Evolutionary conservation across 345 rosid species (phyloP).

Genomic region (Reutealis trisperma): DNA sequence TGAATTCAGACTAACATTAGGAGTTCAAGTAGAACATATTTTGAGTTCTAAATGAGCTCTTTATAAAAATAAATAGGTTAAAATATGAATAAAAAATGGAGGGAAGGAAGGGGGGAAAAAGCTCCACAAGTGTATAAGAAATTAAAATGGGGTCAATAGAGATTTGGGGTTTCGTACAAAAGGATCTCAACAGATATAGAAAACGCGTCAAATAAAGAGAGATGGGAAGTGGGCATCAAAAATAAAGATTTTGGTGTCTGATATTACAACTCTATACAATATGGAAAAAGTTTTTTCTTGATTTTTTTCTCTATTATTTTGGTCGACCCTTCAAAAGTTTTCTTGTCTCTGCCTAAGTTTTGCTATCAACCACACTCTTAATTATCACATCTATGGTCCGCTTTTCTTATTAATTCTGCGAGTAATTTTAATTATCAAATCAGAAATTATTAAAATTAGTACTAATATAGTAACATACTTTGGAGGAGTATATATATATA

Average conservation of each 20-base stretch:
- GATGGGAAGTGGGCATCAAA: slow-evolving; percentile 21
- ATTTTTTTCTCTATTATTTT: slow-evolving; percentile 10
- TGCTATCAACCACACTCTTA: no score
- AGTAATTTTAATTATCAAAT: no score
- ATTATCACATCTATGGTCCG: no score
- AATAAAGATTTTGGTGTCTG: slow-evolving; percentile 24
- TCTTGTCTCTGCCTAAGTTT: slow-evolving; percentile 7
- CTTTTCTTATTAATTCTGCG: no score
- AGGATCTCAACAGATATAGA: slow-evolving; percentile 10
- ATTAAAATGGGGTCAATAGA: slow-evolving; percentile 23
- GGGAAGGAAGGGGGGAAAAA: background rate
- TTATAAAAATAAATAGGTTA: no score
- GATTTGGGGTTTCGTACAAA: slow-evolving; percentile 12
- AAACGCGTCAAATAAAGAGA: slow-evolving; percentile 24
- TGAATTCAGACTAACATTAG: no score
- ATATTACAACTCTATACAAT: background rate
- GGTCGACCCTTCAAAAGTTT: background rate
- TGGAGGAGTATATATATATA: no score
- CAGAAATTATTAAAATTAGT: no score
- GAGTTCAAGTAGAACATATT: no score
- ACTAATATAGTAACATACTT: no score
- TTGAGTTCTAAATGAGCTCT: no score
- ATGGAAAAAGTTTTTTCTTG: slow-evolving; percentile 1
- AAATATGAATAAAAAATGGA: background rate
- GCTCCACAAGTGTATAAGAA: background rate